phyloP scores from a whole-genome alignment of 78 protist genomes.

The Dictyostelium intermedium region DNA sequence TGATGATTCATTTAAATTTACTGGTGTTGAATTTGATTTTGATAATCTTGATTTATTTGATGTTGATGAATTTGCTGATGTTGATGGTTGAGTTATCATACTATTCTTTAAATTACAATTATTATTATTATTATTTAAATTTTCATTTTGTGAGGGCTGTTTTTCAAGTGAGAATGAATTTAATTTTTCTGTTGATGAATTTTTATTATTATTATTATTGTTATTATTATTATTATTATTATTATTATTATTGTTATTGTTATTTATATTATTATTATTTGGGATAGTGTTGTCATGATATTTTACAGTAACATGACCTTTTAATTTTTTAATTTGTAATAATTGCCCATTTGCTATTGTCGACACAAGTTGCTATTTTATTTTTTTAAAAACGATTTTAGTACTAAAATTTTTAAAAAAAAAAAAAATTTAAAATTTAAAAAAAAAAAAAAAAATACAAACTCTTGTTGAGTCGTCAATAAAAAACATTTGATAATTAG shows the following conservation, averaged over 20 bases:
- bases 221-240: not conserved
- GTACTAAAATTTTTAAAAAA: not conserved
- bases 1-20: not conserved
- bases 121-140: not conserved
- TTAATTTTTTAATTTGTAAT: constrained; percentile 54
- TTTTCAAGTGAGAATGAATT: not conserved
- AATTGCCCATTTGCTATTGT: constrained; percentile 7
- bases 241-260: not conserved
- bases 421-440: not conserved
- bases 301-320: constrained; percentile 76
- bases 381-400: too few species aligned
- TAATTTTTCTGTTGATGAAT: not conserved
- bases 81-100: not conserved
- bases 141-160: not conserved
- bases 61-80: not conserved
- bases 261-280: not conserved
- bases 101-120: not conserved
- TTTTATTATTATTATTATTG: not conserved
- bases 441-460: not conserved
- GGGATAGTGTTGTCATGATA: constrained; percentile 16
- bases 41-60: not conserved
- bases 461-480: constrained; percentile 44
- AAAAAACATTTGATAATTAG: constrained; percentile 59
- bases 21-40: not conserved
- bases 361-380: not conserved